Evolutionary conservation across 208 protist species (phyloP), one percentile per base, ranked within the genome.

Genomic region (Zelonia costaricensis): DNA sequence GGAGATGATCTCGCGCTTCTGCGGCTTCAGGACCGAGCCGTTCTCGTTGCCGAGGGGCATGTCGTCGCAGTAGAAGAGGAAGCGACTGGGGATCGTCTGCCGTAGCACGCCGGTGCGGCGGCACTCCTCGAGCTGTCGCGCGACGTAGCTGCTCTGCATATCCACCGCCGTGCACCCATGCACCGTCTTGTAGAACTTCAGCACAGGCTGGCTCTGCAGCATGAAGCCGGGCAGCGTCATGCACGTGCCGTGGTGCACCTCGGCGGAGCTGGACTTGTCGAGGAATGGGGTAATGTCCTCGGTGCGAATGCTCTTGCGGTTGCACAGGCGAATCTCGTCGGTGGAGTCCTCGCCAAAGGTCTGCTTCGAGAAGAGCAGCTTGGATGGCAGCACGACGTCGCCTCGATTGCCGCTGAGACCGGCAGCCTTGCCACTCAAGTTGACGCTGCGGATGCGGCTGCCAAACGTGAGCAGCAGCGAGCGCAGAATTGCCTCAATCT

Each of bases 61-160:
- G 44, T 92, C 82, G 58, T 87, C 79, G 31, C 78, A 78, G 54
- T 91, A 92, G 68, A 93, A 95, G 7, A 95, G 58, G 69, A 82
- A 95, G 31, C 85, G 80, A 38, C 78, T 91, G 15, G 60, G 54
- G 13, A 90, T 69, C 1, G 69, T 59, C 13, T 74, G 30, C 2
- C 44, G 57, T 1, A 95, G 53, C 12, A 95, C 76, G 6, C 80
- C 90, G 1, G 78, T 82, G 39, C 86, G 68, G 4, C 68, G 78
- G 56, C 81, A 85, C 60, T 93, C 81, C 39, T 93, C 80, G 23
- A 95, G 33, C 42, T 88, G 81, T 1, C 85, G 73, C 16, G 81
- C 85, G 16, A 93, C 72, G 59, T 93, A 93, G 63, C 84, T 92
- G 58, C 86, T 88, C 67, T 93, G 82, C 90, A 93, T 92, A 25